A percentile compares a stretch with the other conserved stretches of the same genome.
Evolutionary conservation across 164 flowering plant genomes (phyloP).

Genomic region (Stephania yunnanensis): DNA sequence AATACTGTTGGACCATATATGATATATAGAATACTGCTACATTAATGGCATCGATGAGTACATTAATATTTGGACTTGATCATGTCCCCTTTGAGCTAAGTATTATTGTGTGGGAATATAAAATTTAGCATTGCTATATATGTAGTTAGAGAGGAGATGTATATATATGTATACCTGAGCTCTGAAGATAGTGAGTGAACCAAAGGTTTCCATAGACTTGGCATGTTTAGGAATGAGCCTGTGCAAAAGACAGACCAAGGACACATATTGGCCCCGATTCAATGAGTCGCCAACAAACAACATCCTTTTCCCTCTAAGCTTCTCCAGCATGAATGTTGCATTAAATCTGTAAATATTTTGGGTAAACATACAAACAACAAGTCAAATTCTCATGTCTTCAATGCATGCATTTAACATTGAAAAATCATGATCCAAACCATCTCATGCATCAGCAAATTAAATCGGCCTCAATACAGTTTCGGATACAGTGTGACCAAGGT

Average conservation of each 20-base stretch:
- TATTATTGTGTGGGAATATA: no score
- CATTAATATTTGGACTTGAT: no score
- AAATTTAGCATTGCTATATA: no score
- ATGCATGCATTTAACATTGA: neutral
- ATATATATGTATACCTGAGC: slow-evolving; percentile 38
- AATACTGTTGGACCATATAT: no score
- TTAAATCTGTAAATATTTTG: slow-evolving; percentile 56
- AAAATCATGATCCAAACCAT: no score
- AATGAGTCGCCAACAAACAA: slow-evolving; percentile 87
- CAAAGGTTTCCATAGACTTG: slow-evolving; percentile 67
- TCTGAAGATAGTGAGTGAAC: slow-evolving; percentile 68
- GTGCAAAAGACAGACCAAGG: slow-evolving; percentile 86
- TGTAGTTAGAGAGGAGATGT: no score
- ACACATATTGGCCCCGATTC: slow-evolving; percentile 80
- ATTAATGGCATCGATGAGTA: no score
- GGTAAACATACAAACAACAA: neutral
- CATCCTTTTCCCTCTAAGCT: slow-evolving; percentile 80
- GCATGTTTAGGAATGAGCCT: slow-evolving; percentile 52
- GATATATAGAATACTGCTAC: no score
- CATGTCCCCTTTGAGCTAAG: no score
- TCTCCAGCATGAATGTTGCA: slow-evolving; percentile 80
- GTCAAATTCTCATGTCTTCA: neutral
- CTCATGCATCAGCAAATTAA: no score
- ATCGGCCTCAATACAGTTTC: no score
- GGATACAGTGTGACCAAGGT: no score